These are phyloP conservation scores for Penicillium janthinellum DNA, from an alignment of 2,329 filamentous ascomycete genomes.

Conservation along the genomic window DNA sequence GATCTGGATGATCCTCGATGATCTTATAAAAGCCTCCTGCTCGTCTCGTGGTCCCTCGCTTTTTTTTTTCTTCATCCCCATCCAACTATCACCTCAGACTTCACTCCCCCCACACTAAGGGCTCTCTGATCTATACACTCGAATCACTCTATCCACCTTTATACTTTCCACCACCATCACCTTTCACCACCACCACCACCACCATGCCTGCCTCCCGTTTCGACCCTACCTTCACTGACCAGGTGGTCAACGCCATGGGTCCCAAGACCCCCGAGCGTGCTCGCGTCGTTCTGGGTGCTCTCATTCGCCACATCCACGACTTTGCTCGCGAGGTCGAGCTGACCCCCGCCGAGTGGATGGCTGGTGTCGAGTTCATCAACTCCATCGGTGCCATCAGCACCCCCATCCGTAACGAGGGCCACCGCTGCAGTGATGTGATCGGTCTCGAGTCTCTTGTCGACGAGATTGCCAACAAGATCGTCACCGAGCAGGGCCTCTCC, in stretches of 20 bases:
- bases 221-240: conserved; percentile 75
- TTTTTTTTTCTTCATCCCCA: neutral
- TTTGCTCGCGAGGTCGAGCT: conserved; percentile 77
- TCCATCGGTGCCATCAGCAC: conserved; percentile 69
- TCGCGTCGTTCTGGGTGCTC: conserved; percentile 62
- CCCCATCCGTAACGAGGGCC: conserved; percentile 71
- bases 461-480: conserved; percentile 71
- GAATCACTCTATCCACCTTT: neutral
- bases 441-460: conserved; percentile 76
- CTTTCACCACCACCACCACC: conserved; percentile 7
- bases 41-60: neutral
- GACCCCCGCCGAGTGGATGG: conserved; percentile 74
- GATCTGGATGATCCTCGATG: neutral
- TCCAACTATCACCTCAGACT: neutral
- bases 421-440: conserved; percentile 71
- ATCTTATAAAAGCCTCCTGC: neutral
- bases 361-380: conserved; percentile 75
- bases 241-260: conserved; percentile 73
- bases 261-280: conserved; percentile 67
- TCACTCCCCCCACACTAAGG: neutral
- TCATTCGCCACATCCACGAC: conserved; percentile 75
- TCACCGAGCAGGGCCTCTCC: conserved; percentile 61
- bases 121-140: neutral
- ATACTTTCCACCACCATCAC: conserved; percentile 6
- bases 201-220: conserved; percentile 32